These are phyloP conservation scores for Hypseocharis bilobata DNA, from an alignment of 441 rosid species.

Conservation along the genomic window DNA sequence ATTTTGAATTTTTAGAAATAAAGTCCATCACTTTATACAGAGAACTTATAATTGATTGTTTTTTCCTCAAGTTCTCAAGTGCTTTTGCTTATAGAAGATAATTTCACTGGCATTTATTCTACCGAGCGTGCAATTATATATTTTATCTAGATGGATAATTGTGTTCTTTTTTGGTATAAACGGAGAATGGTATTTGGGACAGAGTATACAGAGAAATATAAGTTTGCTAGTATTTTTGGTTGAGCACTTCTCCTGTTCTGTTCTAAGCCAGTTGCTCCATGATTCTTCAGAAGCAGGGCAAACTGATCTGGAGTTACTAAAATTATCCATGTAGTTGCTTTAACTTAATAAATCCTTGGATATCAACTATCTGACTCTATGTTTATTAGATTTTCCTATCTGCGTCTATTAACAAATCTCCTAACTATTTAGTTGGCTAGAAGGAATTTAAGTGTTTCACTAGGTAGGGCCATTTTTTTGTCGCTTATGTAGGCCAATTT, in stretches of 20 bases:
- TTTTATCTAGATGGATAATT: no score
- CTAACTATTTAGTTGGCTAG: no score
- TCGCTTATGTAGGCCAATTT: background rate
- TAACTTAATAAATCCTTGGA: background rate
- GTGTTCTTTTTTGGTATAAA: no score
- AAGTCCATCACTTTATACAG: background rate
- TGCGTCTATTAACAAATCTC: no score
- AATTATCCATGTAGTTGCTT: background rate
- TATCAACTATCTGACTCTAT: background rate
- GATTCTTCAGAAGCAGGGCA: background rate
- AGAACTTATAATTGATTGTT: background rate
- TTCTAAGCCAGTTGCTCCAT: background rate
- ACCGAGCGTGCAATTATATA: background rate
- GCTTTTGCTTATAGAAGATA: background rate
- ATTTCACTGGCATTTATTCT: background rate
- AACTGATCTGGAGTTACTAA: background rate
- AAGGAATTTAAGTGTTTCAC: background rate
- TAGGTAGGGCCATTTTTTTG: background rate
- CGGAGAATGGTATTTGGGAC: no score
- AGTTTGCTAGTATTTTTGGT: background rate
- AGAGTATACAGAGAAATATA: background rate
- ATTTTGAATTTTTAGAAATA: conserved; percentile 7
- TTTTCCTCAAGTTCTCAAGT: background rate
- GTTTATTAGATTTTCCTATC: background rate
- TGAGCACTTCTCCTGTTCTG: background rate